Conservation (phyloP, 129 eudicot species). For the Gnaphalium uliginosum region DNA sequence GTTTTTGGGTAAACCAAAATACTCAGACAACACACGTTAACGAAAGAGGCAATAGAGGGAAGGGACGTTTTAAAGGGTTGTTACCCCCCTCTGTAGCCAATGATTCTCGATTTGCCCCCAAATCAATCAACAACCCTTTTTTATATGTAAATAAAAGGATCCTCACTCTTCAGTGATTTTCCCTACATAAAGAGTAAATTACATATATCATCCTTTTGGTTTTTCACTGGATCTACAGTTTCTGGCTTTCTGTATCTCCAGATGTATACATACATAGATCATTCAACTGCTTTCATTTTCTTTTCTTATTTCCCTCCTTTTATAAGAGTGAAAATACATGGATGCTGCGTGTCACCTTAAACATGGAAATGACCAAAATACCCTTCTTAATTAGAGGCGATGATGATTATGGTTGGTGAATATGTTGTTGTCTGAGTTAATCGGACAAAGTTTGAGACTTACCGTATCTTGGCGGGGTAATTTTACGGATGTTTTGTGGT, state of each 20-base stretch:
- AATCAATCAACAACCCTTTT: neutral
- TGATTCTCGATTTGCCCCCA: conserved; percentile 1
- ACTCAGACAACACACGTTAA: neutral
- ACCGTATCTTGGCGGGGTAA: conserved; percentile 38
- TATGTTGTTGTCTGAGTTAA: conserved; percentile 21
- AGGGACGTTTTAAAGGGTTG: conserved; percentile 1
- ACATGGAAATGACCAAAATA: neutral
- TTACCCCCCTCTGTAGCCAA: conserved; percentile 11
- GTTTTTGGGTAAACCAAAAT: neutral
- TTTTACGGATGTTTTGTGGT: neutral
- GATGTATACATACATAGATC: no score
- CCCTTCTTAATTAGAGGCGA: conserved; percentile 21
- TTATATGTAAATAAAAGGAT: neutral
- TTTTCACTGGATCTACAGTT: neutral
- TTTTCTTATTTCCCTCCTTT: neutral
- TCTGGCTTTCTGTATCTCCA: no score
- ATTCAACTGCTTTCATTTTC: neutral
- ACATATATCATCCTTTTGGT: neutral
- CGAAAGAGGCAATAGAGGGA: conserved; percentile 8
- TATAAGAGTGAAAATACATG: neutral
- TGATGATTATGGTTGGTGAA: conserved; percentile 20
- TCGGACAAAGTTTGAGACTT: conserved; percentile 15
- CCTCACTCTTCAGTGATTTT: no score
- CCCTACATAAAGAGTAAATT: no score
- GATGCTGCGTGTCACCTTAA: no score